phyloP scores from a whole-genome alignment of 257 asterid genomes.

The Solanum peruvianum region DNA sequence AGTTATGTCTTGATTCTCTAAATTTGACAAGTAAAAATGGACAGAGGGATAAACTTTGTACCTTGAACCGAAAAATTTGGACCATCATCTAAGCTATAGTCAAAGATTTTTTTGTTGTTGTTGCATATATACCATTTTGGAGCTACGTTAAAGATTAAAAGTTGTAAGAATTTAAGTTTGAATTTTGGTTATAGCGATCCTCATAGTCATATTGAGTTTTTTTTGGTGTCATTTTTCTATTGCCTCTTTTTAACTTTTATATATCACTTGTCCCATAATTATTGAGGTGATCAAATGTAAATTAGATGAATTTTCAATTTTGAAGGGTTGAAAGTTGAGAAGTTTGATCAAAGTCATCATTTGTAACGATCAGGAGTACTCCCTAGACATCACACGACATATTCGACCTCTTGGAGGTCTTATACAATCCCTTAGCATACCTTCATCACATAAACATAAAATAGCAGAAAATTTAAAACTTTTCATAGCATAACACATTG shows the following conservation, averaged over 20 bases:
- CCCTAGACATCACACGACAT: too few relatives aligned
- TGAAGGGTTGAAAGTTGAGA: too few relatives aligned
- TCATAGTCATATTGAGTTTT: not conserved
- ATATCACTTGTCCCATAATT: not conserved
- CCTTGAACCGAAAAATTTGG: not conserved
- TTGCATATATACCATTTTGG: not conserved
- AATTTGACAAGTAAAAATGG: not conserved
- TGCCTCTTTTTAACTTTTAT: not conserved
- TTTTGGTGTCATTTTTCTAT: not conserved
- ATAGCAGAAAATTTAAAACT: too few relatives aligned
- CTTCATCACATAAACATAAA: too few relatives aligned
- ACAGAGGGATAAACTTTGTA: not conserved
- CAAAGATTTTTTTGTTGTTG: not conserved
- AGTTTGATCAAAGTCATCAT: too few relatives aligned
- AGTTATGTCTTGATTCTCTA: too few relatives aligned
- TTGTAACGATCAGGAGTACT: too few relatives aligned
- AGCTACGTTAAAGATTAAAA: not conserved
- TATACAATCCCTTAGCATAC: too few relatives aligned
- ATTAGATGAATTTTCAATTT: not conserved
- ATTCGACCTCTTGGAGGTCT: too few relatives aligned
- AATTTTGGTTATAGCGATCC: not conserved
- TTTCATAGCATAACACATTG: too few relatives aligned
- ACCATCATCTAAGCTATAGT: not conserved
- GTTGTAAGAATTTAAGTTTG: not conserved
- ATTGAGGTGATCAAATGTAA: not conserved